These are phyloP conservation scores for Halocafeteria seosinensis DNA, from an alignment of 108 stramenopile genomes.

Conservation along the genomic window DNA sequence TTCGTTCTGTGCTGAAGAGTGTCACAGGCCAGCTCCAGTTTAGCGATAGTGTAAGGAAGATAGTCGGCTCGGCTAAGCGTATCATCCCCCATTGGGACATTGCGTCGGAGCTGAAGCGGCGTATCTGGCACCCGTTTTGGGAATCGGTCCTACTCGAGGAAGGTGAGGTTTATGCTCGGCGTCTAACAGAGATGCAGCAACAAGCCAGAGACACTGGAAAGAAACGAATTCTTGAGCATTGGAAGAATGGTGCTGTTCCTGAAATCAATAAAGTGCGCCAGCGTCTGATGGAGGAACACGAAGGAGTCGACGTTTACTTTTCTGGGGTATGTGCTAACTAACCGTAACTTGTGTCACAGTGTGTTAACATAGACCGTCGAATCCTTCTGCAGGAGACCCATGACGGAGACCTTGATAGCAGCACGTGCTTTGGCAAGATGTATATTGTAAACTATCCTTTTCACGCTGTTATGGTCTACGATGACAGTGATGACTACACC, in stretches of 20 bases:
- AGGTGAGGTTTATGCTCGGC: background rate
- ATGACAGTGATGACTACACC: background rate
- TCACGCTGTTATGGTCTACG: background rate
- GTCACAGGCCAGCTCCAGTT: background rate
- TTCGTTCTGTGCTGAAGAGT: background rate
- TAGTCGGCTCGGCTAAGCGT: too few relatives aligned
- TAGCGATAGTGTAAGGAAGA: background rate
- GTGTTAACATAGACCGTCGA: too few relatives aligned
- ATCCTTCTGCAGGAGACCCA: too few relatives aligned
- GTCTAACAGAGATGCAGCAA: background rate
- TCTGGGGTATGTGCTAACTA: too few relatives aligned
- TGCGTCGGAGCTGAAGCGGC: background rate
- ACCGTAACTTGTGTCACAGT: too few relatives aligned
- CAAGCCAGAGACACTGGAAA: background rate
- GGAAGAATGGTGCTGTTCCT: background rate
- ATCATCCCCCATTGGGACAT: background rate
- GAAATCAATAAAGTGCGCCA: background rate
- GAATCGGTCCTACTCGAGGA: background rate
- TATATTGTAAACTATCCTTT: background rate
- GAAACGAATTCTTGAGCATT: background rate
- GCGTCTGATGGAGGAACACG: background rate
- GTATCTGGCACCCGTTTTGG: conserved; percentile 1
- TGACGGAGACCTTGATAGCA: background rate
- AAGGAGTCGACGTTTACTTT: background rate
- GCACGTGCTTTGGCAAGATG: background rate